These are phyloP conservation scores for Lindgomyces ingoldianus DNA, from an alignment of 495 filamentous ascomycete genomes.

Conservation along the genomic window DNA sequence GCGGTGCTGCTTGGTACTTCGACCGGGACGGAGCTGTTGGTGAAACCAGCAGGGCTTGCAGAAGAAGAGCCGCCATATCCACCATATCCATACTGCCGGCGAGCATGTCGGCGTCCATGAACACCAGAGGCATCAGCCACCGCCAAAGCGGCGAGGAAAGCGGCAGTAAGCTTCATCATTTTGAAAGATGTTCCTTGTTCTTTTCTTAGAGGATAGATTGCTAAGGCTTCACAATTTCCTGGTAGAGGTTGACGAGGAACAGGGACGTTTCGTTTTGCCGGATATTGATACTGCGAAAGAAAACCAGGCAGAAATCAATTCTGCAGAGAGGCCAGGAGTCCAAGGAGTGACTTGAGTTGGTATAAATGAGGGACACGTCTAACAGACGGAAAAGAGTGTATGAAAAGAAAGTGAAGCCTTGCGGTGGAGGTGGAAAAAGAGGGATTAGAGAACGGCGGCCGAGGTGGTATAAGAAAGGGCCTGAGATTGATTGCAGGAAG, in stretches of 20 bases:
- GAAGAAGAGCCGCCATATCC: constrained; percentile 12
- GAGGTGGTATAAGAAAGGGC: constrained; percentile 17
- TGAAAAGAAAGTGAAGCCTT: constrained; percentile 28
- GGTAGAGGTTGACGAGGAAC: constrained; percentile 17
- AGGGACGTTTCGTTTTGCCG: constrained; percentile 16
- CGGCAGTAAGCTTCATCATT: constrained; percentile 36
- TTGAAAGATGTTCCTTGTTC: constrained; percentile 28
- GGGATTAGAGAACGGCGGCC: not conserved
- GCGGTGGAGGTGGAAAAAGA: constrained; percentile 25
- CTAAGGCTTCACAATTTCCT: constrained; percentile 11
- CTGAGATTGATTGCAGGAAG: constrained; percentile 31
- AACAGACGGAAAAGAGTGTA: constrained; percentile 30
- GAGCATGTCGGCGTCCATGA: constrained; percentile 20
- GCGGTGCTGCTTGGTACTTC: not conserved
- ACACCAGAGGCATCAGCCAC: constrained; percentile 19
- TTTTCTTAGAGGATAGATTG: constrained; percentile 17
- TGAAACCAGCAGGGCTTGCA: not conserved
- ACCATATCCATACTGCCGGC: constrained; percentile 24
- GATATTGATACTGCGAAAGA: constrained; percentile 35
- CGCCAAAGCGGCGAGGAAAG: constrained; percentile 29
- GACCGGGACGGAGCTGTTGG: not conserved
- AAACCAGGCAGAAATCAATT: constrained; percentile 38
- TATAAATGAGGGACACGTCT: constrained; percentile 31
- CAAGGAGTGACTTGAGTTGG: constrained; percentile 34
- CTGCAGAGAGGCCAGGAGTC: constrained; percentile 15